These are phyloP conservation scores for Cryptococcus sp. DNA, from an alignment of 1,284 basidiomycete species.

Conservation along the genomic window DNA sequence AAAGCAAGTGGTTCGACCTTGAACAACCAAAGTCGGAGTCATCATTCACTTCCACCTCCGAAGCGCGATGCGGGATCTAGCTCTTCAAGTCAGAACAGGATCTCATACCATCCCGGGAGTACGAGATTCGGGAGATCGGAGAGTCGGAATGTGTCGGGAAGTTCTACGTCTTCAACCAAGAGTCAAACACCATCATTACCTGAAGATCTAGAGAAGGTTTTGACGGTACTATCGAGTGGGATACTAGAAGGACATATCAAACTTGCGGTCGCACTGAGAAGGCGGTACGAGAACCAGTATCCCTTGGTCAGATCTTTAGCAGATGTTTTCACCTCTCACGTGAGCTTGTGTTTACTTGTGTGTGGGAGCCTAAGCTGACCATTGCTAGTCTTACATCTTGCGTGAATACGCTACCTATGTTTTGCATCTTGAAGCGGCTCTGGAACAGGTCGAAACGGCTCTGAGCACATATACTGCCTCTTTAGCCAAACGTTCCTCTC, in stretches of 20 bases:
- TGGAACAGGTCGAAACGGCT: constrained; percentile 78
- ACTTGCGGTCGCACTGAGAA: constrained; percentile 72
- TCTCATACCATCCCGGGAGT: constrained; percentile 41
- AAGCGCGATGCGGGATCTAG: constrained; percentile 48
- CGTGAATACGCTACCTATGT: constrained; percentile 88
- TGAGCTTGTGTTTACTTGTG: constrained; percentile 49
- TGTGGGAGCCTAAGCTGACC: not conserved
- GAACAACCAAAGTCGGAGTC: constrained; percentile 52
- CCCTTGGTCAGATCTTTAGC: constrained; percentile 84
- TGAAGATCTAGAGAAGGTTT: constrained; percentile 74
- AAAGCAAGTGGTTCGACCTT: constrained; percentile 13
- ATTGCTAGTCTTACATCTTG: constrained; percentile 74
- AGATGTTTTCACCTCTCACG: constrained; percentile 88
- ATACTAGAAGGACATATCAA: constrained; percentile 81
- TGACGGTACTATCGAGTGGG: constrained; percentile 75
- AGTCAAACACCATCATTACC: constrained; percentile 53
- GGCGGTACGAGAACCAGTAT: constrained; percentile 86
- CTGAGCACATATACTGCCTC: constrained; percentile 42
- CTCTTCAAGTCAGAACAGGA: constrained; percentile 55
- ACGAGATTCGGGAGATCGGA: constrained; percentile 32
- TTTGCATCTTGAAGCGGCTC: constrained; percentile 79
- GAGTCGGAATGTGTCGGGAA: constrained; percentile 6
- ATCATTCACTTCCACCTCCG: constrained; percentile 70
- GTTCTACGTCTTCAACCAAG: not conserved
- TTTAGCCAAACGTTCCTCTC: not conserved